phyloP scores from a whole-genome alignment of 176 grass and related monocot species.

The Oryza rufipogon region DNA sequence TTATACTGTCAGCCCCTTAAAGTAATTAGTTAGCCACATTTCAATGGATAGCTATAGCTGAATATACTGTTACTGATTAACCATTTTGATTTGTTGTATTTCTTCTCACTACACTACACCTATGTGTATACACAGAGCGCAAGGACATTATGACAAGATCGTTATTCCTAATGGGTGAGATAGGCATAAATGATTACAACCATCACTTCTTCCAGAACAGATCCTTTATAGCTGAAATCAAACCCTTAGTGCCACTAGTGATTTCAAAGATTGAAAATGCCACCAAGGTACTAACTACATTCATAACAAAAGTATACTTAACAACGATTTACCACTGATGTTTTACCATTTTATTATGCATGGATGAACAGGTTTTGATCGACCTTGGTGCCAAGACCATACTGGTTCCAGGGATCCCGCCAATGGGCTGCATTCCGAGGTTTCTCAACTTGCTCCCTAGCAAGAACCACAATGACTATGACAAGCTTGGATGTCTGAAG shows the following conservation, averaged over 20 bases:
- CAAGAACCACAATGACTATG: conserved; percentile 36
- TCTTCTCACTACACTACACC: neutral
- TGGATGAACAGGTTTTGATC: conserved; percentile 34
- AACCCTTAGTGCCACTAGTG: conserved; percentile 46
- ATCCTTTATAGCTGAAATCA: conserved; percentile 33
- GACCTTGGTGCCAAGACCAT: conserved; percentile 55
- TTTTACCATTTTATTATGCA: neutral
- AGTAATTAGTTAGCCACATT: too few relatives aligned
- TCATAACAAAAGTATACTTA: too few relatives aligned
- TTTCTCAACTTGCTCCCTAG: conserved; percentile 45
- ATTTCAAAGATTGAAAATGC: conserved; percentile 39
- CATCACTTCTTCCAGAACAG: conserved; percentile 48
- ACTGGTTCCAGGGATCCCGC: conserved; percentile 48
- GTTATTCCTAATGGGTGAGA: conserved; percentile 46
- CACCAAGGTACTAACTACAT: conserved; percentile 22
- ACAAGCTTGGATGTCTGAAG: conserved; percentile 45
- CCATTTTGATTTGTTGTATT: neutral
- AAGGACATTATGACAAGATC: conserved; percentile 25
- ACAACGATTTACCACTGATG: too few relatives aligned
- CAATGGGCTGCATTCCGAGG: conserved; percentile 38
- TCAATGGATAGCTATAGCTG: too few relatives aligned
- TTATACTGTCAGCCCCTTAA: too few relatives aligned
- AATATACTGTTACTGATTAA: neutral
- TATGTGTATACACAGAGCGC: neutral
- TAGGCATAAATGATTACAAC: conserved; percentile 67